Conservation (phyloP, 108 stramenopile genomes). For the Discostella stelligeroides region DNA sequence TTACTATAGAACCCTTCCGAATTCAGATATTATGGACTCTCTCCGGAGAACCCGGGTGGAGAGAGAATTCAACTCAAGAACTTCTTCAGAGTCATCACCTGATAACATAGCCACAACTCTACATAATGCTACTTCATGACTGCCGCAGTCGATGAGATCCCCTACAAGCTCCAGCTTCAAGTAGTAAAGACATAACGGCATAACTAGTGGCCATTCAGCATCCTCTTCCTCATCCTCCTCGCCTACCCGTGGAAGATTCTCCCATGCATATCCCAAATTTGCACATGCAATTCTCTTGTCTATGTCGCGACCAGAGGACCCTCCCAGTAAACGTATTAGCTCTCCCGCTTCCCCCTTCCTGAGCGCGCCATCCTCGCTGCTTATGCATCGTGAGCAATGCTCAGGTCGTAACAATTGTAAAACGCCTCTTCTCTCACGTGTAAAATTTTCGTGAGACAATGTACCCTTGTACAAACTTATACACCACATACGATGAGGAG, state of each 20-base stretch:
- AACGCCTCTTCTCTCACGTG: conserved; percentile 52
- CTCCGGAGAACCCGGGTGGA: conserved; percentile 55
- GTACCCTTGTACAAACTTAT: conserved; percentile 78
- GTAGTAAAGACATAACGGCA: conserved; percentile 71
- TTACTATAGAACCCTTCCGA: conserved; percentile 62
- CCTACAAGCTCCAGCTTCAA: conserved; percentile 52
- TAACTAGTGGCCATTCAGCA: conserved; percentile 37
- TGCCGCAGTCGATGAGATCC: conserved; percentile 68
- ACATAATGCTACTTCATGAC: conserved; percentile 75
- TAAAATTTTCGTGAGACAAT: conserved; percentile 68
- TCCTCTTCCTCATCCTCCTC: conserved; percentile 14
- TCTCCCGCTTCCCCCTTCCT: background rate
- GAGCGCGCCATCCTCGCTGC: background rate
- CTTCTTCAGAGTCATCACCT: conserved; percentile 24
- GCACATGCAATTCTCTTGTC: conserved; percentile 61
- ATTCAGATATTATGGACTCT: conserved; percentile 66
- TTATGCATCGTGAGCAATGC: conserved; percentile 18
- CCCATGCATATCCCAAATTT: conserved; percentile 55
- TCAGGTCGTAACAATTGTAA: conserved; percentile 63
- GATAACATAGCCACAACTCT: conserved; percentile 56
- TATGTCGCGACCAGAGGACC: conserved; percentile 62
- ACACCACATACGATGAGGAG: conserved; percentile 73
- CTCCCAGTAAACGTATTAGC: conserved; percentile 65
- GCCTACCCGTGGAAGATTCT: background rate
- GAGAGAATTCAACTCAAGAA: conserved; percentile 29